Evolutionary conservation across 306 rosid species (phyloP), one percentile per base, ranked within the genome.

Genomic region (Gastrolobium villosum): DNA sequence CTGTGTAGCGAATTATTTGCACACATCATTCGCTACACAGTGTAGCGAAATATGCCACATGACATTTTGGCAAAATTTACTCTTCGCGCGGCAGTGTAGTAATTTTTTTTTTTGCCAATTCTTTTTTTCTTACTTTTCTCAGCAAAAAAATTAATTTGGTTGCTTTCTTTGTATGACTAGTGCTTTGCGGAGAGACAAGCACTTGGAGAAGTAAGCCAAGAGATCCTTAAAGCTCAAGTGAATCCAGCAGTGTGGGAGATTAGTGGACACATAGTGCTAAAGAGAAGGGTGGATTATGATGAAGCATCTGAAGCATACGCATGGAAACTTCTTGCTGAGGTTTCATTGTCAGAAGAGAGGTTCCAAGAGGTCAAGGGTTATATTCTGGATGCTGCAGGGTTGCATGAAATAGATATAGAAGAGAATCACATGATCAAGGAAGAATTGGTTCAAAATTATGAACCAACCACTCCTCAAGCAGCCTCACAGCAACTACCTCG

Each of bases 221-320:
- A 72, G 20, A 62, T 79, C 39, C 53, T 79, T 3, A 0, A 20
- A n/a, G 55, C 79, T 54, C 65, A 63, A 41, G 74, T 79, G 39
- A 79, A 79, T 28, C 83, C 83, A 6, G 83, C 83, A 2, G 83
- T 79, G 66, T 79, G 83, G 83, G 83, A 79, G 57, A 79, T 79
- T 0, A 72, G 83, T 5, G 83, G 83, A 43, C 83, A 79, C 59
- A 39, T 79, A 32, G 83, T 79, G 48, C 57, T 79, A 4, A 79
- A 79, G 50, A 63, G 67, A 10, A 79, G 30, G 79, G 30, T 62
- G 66, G 79, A 79, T 35, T 79, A 30, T 20, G 83, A 79, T 6
- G 59, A 37, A 31, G 79, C 74, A 7, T 49, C 74, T 0, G 83
- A 72, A 44, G 50, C 59, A 31, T 50, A 50, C 5, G 83, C 60